Base-by-base conservation (phyloP, 768 basidiomycete species). In the Boletus tomentosulus region DNA sequence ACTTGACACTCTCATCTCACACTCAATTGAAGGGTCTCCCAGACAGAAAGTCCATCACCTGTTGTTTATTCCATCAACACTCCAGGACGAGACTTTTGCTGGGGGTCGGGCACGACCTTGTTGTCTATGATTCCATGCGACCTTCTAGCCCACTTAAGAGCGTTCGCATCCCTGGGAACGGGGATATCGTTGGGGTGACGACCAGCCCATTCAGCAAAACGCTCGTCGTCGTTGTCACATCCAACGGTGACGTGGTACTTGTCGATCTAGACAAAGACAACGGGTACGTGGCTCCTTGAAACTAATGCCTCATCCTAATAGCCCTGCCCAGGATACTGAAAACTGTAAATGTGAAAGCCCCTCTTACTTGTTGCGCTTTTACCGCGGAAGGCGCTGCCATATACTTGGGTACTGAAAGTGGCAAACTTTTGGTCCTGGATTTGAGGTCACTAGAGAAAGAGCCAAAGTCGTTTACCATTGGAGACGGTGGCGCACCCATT, bases 201-300 rank as follows among this genome's bases (percentile, higher is more conserved):
- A 82, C 80, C 56, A 88, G 87, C 57, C 86, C 88, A 7, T 89
- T 88, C 67, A 89, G 87, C 70, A 89, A 85, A 71, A 85, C 84
- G 2, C 71, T 90, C 33, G 74, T 86, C 25, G 83, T 84, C 3
- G 77, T 78, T 41, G 81, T 78, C 1, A 84, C 78, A 39, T 72
- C 77, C 12, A 72, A 68, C 4, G 87, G 86, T 1, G 69, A 72
- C 41, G 74, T 90, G 11, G 74, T 69, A 4, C 74, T 89, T 8
- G 69, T 89, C 46, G 89, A 91, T 63, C 63, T 91, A 24, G 86
- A 90, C 46, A 89, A 88, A 65, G 86, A 89, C 54, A 83, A 83
- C 60, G 78, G 80, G 87, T 88, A 60, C 43, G 78, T 66, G 6
- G 13, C 39, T 54, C 35, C 19, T 50, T 5, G 22, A 27, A 30